Evolutionary conservation across 371 early-diverging fungal species (phyloP).

Genomic region (Mucor ambiguus): DNA sequence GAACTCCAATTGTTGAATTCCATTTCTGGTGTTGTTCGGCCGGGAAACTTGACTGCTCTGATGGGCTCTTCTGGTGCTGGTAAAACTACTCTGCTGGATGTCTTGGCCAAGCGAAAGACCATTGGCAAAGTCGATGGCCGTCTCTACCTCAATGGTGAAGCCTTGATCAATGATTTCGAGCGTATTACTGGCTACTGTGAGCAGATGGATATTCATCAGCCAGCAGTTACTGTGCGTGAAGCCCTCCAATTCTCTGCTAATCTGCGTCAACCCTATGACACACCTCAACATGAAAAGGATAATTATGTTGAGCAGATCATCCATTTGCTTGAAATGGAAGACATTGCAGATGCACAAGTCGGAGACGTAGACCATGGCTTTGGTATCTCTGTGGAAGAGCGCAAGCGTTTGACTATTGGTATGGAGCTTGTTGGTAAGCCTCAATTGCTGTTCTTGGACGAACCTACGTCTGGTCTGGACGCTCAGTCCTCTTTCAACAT

Average conservation of each 20-base stretch:
- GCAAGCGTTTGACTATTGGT: conserved; percentile 67
- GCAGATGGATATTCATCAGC: conserved; percentile 80
- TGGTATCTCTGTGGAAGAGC: conserved; percentile 66
- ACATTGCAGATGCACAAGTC: conserved; percentile 53
- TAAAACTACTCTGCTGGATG: conserved; percentile 87
- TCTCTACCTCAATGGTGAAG: conserved; percentile 62
- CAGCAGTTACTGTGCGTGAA: conserved; percentile 63
- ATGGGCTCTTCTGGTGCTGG: conserved; percentile 90
- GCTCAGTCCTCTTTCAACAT: conserved; percentile 73
- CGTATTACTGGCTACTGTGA: conserved; percentile 74
- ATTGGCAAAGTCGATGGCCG: conserved; percentile 73
- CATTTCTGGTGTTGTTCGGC: conserved; percentile 55
- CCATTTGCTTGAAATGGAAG: conserved; percentile 57
- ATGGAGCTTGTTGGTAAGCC: conserved; percentile 73
- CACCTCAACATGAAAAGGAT: conserved; percentile 54
- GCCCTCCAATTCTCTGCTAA: conserved; percentile 68
- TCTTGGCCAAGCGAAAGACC: conserved; percentile 78
- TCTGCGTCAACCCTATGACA: conserved; percentile 59
- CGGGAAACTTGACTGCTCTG: conserved; percentile 73
- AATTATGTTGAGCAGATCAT: conserved; percentile 67
- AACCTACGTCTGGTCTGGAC: conserved; percentile 77
- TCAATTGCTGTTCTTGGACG: conserved; percentile 79
- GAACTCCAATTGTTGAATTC: conserved; percentile 52
- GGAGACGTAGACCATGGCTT: conserved; percentile 44
- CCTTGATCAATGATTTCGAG: conserved; percentile 59